Percentiles rank a stretch among this genome's conserved stretches.
Evolutionary conservation across 139 green algal genomes (phyloP).

Genomic region (Diplosphaera chodatii): DNA sequence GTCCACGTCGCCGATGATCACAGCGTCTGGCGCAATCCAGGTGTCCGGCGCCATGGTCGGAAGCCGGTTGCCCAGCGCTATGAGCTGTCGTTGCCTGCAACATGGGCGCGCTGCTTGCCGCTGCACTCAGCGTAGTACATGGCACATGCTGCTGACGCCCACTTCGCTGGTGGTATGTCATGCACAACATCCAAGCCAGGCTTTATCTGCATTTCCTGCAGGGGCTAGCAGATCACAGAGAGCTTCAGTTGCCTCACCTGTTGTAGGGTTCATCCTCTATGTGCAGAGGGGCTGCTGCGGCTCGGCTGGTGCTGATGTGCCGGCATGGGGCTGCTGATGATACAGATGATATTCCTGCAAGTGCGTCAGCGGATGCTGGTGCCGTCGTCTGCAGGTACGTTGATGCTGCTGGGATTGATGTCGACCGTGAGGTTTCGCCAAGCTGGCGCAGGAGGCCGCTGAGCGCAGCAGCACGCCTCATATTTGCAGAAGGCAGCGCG

Average conservation of each 20-base stretch:
- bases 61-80: slow-evolving; percentile 60
- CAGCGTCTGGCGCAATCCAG: slow-evolving; percentile 78
- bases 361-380: not conserved
- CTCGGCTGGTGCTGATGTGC: not conserved
- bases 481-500: not conserved
- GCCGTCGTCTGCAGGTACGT: not conserved
- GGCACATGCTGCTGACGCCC: too few relatives aligned
- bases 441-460: not conserved
- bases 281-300: slow-evolving; percentile 4
- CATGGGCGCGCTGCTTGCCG: too few relatives aligned
- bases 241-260: too few relatives aligned
- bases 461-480: not conserved
- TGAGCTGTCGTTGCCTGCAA: slow-evolving; percentile 68
- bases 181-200: too few relatives aligned
- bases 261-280: slow-evolving; percentile 28
- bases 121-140: too few relatives aligned
- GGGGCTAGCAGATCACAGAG: too few relatives aligned
- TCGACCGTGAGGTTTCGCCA: too few relatives aligned
- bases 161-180: too few relatives aligned
- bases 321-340: not conserved
- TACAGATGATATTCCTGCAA: not conserved
- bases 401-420: too few relatives aligned
- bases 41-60: slow-evolving; percentile 54
- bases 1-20: slow-evolving; percentile 81
- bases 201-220: too few relatives aligned